Conservation (phyloP, 495 filamentous ascomycete genomes). For the Talaromyces thailandensis region DNA sequence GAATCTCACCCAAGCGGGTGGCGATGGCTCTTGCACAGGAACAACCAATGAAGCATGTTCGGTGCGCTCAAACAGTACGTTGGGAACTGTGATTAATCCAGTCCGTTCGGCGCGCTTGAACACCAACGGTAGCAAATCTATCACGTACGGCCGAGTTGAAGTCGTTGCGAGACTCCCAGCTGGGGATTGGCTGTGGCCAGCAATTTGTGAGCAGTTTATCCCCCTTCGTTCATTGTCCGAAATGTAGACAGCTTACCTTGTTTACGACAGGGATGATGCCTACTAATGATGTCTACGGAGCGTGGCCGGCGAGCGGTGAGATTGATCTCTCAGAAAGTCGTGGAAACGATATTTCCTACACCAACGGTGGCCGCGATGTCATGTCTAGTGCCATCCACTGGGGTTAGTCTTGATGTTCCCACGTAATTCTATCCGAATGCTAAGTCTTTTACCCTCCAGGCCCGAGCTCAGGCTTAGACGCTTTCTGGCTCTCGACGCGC, state of each 20-base stretch:
- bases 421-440: slow-evolving; percentile 21
- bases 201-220: slow-evolving; percentile 50
- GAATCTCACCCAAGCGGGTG: slow-evolving; percentile 43
- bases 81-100: slow-evolving; percentile 67
- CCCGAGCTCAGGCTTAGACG: slow-evolving; percentile 36
- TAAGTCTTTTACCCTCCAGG: slow-evolving; percentile 1
- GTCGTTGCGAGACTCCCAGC: slow-evolving; percentile 64
- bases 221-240: neutral
- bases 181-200: slow-evolving; percentile 86
- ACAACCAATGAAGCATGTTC: slow-evolving; percentile 46
- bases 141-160: slow-evolving; percentile 77
- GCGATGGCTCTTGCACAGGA: slow-evolving; percentile 56
- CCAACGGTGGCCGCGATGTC: slow-evolving; percentile 72
- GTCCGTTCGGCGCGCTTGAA: slow-evolving; percentile 71
- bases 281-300: slow-evolving; percentile 57
- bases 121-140: slow-evolving; percentile 56
- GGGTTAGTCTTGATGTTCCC: slow-evolving; percentile 42
- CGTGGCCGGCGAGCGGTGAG: slow-evolving; percentile 76
- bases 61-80: slow-evolving; percentile 55
- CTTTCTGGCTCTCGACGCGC: slow-evolving; percentile 68
- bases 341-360: slow-evolving; percentile 69
- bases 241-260: neutral
- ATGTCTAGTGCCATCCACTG: slow-evolving; percentile 75
- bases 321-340: slow-evolving; percentile 76
- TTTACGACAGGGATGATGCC: slow-evolving; percentile 54